Evolutionary conservation across 129 eudicot genomes (phyloP).

Genomic region (Heracleum sosnowskyi): DNA sequence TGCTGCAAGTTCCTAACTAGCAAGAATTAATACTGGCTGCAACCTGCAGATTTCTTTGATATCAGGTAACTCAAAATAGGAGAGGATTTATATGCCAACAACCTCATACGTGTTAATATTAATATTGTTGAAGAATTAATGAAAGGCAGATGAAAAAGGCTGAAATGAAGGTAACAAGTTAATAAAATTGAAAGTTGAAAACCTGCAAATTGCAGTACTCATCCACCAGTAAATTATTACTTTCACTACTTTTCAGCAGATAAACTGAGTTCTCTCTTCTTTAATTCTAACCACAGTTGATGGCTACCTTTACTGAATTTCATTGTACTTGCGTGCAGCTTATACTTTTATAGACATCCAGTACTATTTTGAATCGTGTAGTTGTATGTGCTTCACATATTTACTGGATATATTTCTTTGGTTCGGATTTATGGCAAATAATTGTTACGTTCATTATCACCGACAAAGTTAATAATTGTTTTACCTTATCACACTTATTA

Average conservation of each 20-base stretch:
- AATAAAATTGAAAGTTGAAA: too few species aligned
- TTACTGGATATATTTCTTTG: too few species aligned
- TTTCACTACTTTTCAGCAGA: not conserved
- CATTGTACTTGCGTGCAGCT: conserved; percentile 4
- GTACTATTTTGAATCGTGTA: not conserved
- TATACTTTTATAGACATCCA: not conserved
- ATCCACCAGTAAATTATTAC: not conserved
- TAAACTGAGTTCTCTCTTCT: not conserved
- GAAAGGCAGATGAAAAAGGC: not conserved
- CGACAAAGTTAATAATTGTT: too few species aligned
- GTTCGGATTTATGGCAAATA: too few species aligned
- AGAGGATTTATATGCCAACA: not conserved
- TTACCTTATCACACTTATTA: too few species aligned
- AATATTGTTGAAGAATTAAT: not conserved
- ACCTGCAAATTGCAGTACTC: not conserved
- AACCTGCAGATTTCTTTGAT: not conserved
- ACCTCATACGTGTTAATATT: not conserved
- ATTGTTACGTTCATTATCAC: too few species aligned
- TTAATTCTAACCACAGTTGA: not conserved
- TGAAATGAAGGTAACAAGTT: not conserved
- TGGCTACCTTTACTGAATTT: not conserved
- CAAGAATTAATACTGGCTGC: not conserved
- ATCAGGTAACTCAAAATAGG: not conserved
- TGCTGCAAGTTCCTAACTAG: too few species aligned
- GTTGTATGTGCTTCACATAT: too few species aligned